These are phyloP conservation scores for Agaricus blazei DNA, from an alignment of 768 basidiomycete species.

Conservation along the genomic window DNA sequence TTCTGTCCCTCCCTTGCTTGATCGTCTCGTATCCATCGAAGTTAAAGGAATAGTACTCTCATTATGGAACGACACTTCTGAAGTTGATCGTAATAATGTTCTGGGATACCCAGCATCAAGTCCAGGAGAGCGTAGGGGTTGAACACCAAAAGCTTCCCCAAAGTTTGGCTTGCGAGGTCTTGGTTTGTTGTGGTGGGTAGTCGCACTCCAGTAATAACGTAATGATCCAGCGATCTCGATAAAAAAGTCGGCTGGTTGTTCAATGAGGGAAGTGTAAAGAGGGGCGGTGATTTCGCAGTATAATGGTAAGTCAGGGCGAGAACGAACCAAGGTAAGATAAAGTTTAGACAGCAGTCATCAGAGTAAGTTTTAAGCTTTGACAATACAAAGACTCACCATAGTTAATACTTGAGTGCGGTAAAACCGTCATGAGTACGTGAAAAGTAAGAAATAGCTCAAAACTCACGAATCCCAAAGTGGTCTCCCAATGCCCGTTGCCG, in stretches of 20 bases:
- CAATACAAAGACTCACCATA: slow-evolving; percentile 17
- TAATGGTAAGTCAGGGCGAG: not conserved
- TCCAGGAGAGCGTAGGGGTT: not conserved
- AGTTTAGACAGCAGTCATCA: not conserved
- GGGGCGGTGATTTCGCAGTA: not conserved
- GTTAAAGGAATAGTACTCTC: slow-evolving; percentile 1
- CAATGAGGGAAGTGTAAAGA: not conserved
- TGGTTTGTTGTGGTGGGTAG: not conserved
- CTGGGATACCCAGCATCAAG: not conserved
- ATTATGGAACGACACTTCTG: not conserved
- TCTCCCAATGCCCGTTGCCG: slow-evolving; percentile 54
- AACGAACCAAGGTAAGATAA: not conserved
- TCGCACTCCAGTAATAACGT: slow-evolving; percentile 43
- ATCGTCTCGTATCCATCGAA: not conserved
- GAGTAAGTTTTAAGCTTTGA: not conserved
- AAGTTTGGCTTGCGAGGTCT: slow-evolving; percentile 20
- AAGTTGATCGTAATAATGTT: not conserved
- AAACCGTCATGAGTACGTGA: not conserved
- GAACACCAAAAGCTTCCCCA: slow-evolving; percentile 34
- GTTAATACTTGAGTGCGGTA: slow-evolving; percentile 21
- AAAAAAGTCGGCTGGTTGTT: slow-evolving; percentile 52
- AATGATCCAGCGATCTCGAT: slow-evolving; percentile 61
- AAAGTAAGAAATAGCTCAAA: slow-evolving; percentile 20
- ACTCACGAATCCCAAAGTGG: slow-evolving; percentile 68
- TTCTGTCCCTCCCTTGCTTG: not conserved